Evolutionary conservation across 2,329 filamentous ascomycete species (phyloP), one percentile per base, ranked within the genome.

Genomic region (Colletotrichum phormii): DNA sequence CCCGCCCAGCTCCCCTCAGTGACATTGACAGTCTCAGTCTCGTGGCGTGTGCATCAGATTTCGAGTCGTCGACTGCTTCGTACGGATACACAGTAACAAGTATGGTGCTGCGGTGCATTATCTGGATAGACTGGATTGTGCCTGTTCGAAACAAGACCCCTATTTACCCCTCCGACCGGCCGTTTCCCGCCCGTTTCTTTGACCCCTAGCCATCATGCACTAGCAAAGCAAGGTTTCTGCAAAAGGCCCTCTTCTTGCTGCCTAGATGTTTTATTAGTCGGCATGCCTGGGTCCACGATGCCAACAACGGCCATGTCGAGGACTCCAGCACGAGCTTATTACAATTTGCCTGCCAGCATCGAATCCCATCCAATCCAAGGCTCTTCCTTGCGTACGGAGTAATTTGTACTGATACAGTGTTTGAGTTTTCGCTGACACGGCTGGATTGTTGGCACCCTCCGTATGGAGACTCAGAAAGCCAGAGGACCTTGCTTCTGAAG

Each of bases 101-200:
- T 4, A 26, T 26, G 26, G 26, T 26, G 26, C 26, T 15, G 37
- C 5, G 5, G 46, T 31, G 57, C 57, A 71, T 31, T 37, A 67
- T 24, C 24, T 66, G 13, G 35, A 31, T 53, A 51, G 29, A 51
- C 31, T 66, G 13, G 35, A 31, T 53, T 63, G 29, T 53, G 8
- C 29, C 33, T 29, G 54, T 49, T 67, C 63, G 68, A 71, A 67
- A 71, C 51, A 58, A 58, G 58, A 62, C 64, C 64, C 68, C 51
- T 60, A 55, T 66, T 60, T 35, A 60, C 54, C 57, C 64, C 64
- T 66, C 66, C 46, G 13, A 13, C 24, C 24, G 33, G 46, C 24
- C 37, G 49, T 71, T 71, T 71, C 57, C 64, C 58, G 58, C 29
- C 46, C 58, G 64, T 71, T 71, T 71, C 58, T 29, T 54, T 13